Conservation (phyloP, 371 early-diverging fungal genomes). For the Polyrhizophydium stewartii region DNA sequence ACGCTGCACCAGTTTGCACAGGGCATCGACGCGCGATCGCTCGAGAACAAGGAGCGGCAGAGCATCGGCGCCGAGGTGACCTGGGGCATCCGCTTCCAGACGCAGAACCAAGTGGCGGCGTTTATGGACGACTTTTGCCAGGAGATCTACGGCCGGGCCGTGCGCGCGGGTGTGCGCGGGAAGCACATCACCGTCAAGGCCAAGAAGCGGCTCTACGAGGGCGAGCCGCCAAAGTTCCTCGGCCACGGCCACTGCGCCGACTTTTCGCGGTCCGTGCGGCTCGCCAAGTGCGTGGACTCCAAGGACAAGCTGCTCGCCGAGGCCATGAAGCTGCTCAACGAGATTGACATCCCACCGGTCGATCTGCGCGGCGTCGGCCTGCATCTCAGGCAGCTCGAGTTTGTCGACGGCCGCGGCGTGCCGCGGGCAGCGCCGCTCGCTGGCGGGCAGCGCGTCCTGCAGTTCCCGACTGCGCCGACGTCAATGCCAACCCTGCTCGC, state of each 20-base stretch:
- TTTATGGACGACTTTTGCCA: slow-evolving; percentile 35
- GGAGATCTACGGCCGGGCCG: slow-evolving; percentile 24
- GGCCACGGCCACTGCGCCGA: slow-evolving; percentile 35
- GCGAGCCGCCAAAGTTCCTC: slow-evolving; percentile 37
- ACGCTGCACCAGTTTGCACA: slow-evolving; percentile 55
- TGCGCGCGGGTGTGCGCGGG: slow-evolving; percentile 14
- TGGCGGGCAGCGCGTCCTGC: not conserved
- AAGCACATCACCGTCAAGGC: slow-evolving; percentile 28
- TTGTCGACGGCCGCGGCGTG: not conserved
- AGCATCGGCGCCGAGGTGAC: slow-evolving; percentile 68
- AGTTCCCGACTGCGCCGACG: no score
- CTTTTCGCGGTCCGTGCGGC: slow-evolving; percentile 8
- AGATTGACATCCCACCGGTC: slow-evolving; percentile 10
- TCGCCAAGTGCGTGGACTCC: not conserved
- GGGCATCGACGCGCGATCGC: slow-evolving; percentile 71
- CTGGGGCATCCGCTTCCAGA: slow-evolving; percentile 86
- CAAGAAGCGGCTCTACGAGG: slow-evolving; percentile 34
- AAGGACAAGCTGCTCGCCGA: slow-evolving; percentile 4
- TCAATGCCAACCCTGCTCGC: no score
- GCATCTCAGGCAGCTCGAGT: not conserved
- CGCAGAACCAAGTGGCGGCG: slow-evolving; percentile 51
- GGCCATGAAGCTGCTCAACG: slow-evolving; percentile 9
- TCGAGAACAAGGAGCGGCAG: slow-evolving; percentile 64
- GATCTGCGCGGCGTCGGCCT: slow-evolving; percentile 24
- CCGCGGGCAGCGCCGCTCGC: not conserved